Percentiles rank a stretch among this genome's conserved stretches.
Conservation (phyloP, 2,329 filamentous ascomycete genomes). For the Aureobasidium sp. region DNA sequence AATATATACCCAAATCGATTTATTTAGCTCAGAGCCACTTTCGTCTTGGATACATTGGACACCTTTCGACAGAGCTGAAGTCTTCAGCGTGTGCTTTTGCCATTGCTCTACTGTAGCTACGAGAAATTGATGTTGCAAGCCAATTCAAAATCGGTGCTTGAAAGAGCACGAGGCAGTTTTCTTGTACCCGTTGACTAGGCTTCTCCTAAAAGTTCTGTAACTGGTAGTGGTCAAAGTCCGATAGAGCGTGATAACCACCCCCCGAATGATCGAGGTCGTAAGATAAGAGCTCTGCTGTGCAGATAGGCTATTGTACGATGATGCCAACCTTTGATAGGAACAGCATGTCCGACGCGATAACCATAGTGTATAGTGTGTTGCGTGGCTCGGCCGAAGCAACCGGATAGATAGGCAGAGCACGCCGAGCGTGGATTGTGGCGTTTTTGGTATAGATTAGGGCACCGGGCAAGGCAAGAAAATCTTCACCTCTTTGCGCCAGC, state of each 20-base stretch:
- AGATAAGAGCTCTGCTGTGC: background rate
- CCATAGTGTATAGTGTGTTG: background rate
- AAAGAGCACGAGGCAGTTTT: background rate
- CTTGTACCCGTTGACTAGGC: background rate
- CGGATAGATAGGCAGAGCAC: background rate
- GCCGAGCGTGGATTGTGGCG: background rate
- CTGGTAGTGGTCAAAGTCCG: background rate
- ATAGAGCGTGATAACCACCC: background rate
- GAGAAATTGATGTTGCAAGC: background rate
- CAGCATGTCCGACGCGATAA: background rate
- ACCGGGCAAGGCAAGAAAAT: background rate
- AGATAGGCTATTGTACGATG: background rate
- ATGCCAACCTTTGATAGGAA: background rate
- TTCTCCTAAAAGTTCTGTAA: background rate
- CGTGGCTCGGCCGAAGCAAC: background rate
- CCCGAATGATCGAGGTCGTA: background rate
- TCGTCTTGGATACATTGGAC: background rate
- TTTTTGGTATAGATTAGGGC: background rate
- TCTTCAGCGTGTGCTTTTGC: background rate
- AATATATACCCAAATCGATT: background rate
- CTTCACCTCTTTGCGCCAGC: conserved; percentile 21
- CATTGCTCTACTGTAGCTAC: background rate
- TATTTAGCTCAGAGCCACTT: background rate
- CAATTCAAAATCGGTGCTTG: background rate
- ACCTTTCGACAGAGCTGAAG: background rate